Conservation (phyloP, 1,139 yeast species). For the Suhomyces maxii region DNA sequence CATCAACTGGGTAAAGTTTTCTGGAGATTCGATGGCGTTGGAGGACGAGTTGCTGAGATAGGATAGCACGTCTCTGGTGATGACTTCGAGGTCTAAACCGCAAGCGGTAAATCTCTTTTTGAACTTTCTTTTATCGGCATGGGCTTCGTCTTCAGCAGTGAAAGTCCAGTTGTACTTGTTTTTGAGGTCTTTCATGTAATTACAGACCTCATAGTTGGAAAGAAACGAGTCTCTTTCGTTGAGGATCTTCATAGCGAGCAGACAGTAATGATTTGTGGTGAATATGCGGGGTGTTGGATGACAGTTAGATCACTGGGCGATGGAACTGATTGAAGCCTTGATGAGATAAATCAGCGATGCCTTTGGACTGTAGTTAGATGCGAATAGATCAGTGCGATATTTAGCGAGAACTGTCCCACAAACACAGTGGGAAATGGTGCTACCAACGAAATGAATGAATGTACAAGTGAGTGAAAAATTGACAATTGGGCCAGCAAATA, state of each 20-base stretch:
- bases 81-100: slow-evolving; percentile 57
- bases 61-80: slow-evolving; percentile 61
- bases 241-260: slow-evolving; percentile 37
- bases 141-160: slow-evolving; percentile 36
- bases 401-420: not conserved
- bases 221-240: slow-evolving; percentile 60
- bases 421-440: no score
- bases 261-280: not conserved
- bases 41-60: slow-evolving; percentile 49
- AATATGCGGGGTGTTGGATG: not conserved
- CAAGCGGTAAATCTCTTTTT: slow-evolving; percentile 45
- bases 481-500: no score
- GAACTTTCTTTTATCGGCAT: slow-evolving; percentile 28
- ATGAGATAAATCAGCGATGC: slow-evolving; percentile 6
- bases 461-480: no score
- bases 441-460: no score
- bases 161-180: slow-evolving; percentile 48
- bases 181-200: slow-evolving; percentile 57
- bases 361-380: slow-evolving; percentile 2
- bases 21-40: slow-evolving; percentile 42
- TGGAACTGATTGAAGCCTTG: not conserved
- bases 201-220: slow-evolving; percentile 70
- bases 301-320: not conserved
- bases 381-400: not conserved
- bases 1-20: slow-evolving; percentile 56